Base-by-base conservation (phyloP, 306 rosid species). In the Macrotyloma uniflorum region DNA sequence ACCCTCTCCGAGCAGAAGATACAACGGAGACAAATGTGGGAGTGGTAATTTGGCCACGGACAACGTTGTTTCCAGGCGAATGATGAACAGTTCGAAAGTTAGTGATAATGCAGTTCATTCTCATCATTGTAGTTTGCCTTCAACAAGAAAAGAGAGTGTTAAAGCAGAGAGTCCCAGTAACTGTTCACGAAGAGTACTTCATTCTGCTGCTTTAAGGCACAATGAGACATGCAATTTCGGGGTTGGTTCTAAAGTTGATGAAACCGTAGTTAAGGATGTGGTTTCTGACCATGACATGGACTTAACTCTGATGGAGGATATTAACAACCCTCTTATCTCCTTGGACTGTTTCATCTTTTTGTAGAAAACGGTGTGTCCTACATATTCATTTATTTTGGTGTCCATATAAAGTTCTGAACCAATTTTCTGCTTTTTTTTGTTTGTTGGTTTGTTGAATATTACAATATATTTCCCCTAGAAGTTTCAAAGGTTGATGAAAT, bases 341-440 rank as follows among this genome's bases (percentile, higher is more conserved):
- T 85, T 94, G 87, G 97, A 94, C 76, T 94, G 97, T 72, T 94
- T 94, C 78, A 94, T 94, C 80, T 92, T 94, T 84, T 58, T 92
- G 65, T 94, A 92, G 91, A 74, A 36, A 50, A 4, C 7, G 38
- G 46, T 55, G 72, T 68, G 15, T 11, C 13, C 36, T 74, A 19
- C 45, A 35, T 35, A 16, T 59, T 65, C 3, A 20, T 63, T 10
- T 47, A 22, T 28, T 51, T 74, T 77, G 24, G 74, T 82, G 70
- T 47, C 3, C 43, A 67, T 78, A 72, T 12, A 72, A 57, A 18
- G 53, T 58, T 64, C 4, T 11, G 1, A 42, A 74, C 51, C 32
- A 24, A 45, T 68, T 20, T 15, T 75, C 2, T 38, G 15, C 6
- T 45, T 18, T 6, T 3, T 28, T 24, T 15, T 57, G 47, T 54